Percentiles rank a stretch among this genome's conserved stretches.
Conservation (phyloP, 768 basidiomycete species). For the Psilocybe cubensis region DNA sequence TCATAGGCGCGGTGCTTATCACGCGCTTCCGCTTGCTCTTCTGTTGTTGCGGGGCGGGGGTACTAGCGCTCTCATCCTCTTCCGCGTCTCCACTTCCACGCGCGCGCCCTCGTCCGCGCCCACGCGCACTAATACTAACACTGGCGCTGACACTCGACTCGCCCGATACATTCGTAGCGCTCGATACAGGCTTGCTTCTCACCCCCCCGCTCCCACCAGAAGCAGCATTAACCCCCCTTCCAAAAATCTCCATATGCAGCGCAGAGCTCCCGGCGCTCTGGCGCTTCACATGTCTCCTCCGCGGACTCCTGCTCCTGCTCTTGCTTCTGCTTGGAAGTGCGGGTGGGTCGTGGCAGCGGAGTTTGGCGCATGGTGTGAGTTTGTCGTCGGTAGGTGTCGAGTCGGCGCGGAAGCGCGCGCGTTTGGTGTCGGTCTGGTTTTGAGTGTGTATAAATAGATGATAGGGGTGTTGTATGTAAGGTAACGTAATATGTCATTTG, state of each 20-base stretch:
- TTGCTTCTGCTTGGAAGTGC: constrained; percentile 22
- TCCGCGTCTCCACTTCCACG: too few relatives aligned
- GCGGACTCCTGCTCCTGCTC: constrained; percentile 6
- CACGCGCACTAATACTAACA: neutral
- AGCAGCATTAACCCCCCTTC: neutral
- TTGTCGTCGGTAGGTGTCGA: constrained; percentile 71
- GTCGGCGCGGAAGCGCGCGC: constrained; percentile 80
- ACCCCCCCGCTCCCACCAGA: neutral
- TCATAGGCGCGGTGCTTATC: neutral
- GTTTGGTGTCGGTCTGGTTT: constrained; percentile 70
- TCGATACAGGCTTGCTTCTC: neutral
- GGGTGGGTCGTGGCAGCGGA: constrained; percentile 56
- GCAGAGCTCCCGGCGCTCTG: constrained; percentile 9
- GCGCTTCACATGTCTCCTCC: constrained; percentile 30
- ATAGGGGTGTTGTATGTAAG: neutral
- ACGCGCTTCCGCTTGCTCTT: neutral
- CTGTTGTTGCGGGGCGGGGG: too few relatives aligned
- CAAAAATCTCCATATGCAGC: constrained; percentile 9
- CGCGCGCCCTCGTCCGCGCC: neutral
- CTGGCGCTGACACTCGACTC: neutral
- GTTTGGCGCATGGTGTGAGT: constrained; percentile 57
- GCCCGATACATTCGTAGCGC: neutral
- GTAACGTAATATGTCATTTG: neutral
- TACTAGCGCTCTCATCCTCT: too few relatives aligned
- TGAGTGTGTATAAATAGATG: neutral